Evolutionary conservation across 2,329 filamentous ascomycete species (phyloP).

Genomic region (Ceratocystis cacaofunesta): DNA sequence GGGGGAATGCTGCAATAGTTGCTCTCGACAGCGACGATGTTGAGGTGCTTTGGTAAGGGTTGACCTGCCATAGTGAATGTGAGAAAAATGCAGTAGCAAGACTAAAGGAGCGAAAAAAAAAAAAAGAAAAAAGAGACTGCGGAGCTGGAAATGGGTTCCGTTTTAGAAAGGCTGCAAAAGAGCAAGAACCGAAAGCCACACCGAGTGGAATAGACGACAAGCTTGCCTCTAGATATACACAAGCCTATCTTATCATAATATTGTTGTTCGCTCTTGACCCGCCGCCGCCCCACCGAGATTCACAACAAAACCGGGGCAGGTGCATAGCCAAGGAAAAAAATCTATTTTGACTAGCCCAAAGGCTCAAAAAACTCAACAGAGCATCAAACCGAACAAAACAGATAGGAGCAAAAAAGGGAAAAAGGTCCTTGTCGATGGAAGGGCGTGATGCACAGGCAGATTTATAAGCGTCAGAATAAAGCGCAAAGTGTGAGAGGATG

Average conservation of each 20-base stretch:
- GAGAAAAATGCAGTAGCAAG: not conserved
- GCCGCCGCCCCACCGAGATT: not conserved
- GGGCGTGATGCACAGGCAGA: not conserved
- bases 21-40: slow-evolving; percentile 15
- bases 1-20: slow-evolving; percentile 13
- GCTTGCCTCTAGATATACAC: not conserved
- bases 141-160: too few species aligned
- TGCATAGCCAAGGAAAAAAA: too few species aligned
- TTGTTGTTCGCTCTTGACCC: not conserved
- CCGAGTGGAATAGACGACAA: not conserved
- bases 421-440: not conserved
- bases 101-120: not conserved
- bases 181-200: not conserved
- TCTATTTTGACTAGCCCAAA: too few species aligned
- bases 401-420: not conserved
- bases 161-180: not conserved
- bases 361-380: too few species aligned
- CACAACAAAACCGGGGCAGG: not conserved
- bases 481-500: not conserved
- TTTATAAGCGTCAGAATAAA: not conserved
- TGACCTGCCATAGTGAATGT: not conserved
- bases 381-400: too few species aligned
- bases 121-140: too few species aligned
- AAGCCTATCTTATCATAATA: not conserved
- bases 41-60: slow-evolving; percentile 10